Base-by-base conservation (phyloP, 2,329 filamentous ascomycete species). In the Pseudogymnoascus sp. region DNA sequence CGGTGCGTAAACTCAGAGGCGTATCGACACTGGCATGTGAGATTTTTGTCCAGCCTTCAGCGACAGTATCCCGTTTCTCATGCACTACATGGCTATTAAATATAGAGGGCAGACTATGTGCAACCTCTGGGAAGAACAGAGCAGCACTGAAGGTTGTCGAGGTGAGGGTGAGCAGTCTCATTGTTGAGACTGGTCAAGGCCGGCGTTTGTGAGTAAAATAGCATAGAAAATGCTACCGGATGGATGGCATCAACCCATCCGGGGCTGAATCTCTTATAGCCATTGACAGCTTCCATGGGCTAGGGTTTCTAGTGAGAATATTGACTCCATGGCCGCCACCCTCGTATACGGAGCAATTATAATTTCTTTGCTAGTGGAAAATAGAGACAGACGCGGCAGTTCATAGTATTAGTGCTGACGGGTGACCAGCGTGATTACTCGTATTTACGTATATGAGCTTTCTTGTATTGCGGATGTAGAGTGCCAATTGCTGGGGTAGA, bases 81-180 rank as follows among this genome's bases (percentile, higher is more conserved):
- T 19, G 19, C 19, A 19, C 19, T 19, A 19, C 19, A 19, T 19
- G 19, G 19, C 19, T 2, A 2, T 19, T 19, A 19, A 19, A 1
- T 19, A 19, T 60, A 12, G 33, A 23, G 22, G 66, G 67, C 22
- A 45, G 19, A 25, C 12, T 25, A 25, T 45, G n/a, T 14, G 22
- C 41, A 45, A 45, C 41, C 5, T 5, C 41, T 8, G 22, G 25
- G 41, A 11, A 45, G 6, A 45, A 45, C 12, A n/a, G 22, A 25
- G 41, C 41, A 25, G 41, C 41, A 23, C 22, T 14, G 12, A 45
- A n/a, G 41, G 41, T 22, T 45, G 22, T 25, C 12, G 41, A 45
- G 11, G 22, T 25, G 6, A 45, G 22, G 7, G 41, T 3, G 12
- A 45, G 22, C 2, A 45, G 22, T 12, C 41, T 45, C 41, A 45